phyloP scores from a whole-genome alignment of 352 stramenopile species.

The Pythium rishiriense region DNA sequence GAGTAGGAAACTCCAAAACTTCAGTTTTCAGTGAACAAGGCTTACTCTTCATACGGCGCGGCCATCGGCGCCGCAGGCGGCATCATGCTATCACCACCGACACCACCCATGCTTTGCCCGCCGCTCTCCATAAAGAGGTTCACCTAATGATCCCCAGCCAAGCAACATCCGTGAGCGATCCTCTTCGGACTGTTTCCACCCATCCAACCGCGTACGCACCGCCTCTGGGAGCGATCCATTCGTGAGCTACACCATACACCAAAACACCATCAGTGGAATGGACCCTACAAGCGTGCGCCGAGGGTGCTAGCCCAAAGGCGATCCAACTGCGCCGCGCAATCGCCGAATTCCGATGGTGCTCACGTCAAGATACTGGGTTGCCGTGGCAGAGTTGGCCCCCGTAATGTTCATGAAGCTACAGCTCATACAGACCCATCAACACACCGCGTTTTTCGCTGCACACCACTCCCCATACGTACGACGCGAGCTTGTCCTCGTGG shows the following conservation, averaged over 20 bases:
- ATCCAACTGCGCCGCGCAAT: too few species aligned
- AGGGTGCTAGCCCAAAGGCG: background rate
- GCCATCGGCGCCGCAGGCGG: constrained; percentile 38
- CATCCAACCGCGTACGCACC: constrained; percentile 27
- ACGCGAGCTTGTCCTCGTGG: constrained; percentile 41
- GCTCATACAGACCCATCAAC: background rate
- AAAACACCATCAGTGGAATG: background rate
- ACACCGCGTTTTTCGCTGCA: background rate
- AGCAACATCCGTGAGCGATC: background rate
- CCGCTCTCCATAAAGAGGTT: constrained; percentile 88
- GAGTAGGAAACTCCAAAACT: background rate
- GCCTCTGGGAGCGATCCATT: constrained; percentile 78
- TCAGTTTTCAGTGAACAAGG: background rate
- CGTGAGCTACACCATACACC: constrained; percentile 46
- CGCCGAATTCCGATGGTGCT: background rate
- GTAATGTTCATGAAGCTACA: constrained; percentile 88
- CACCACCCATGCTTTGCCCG: constrained; percentile 30
- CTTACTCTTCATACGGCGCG: constrained; percentile 31
- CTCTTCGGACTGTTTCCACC: constrained; percentile 1
- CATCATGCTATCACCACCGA: constrained; percentile 3
- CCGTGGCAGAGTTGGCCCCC: constrained; percentile 60
- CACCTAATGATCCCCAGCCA: constrained; percentile 34
- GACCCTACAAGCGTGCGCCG: background rate
- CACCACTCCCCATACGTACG: constrained; percentile 30
- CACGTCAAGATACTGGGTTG: constrained; percentile 75